Base-by-base conservation (phyloP, 805 yeast species). In the Kazachstania bromeliacearum region DNA sequence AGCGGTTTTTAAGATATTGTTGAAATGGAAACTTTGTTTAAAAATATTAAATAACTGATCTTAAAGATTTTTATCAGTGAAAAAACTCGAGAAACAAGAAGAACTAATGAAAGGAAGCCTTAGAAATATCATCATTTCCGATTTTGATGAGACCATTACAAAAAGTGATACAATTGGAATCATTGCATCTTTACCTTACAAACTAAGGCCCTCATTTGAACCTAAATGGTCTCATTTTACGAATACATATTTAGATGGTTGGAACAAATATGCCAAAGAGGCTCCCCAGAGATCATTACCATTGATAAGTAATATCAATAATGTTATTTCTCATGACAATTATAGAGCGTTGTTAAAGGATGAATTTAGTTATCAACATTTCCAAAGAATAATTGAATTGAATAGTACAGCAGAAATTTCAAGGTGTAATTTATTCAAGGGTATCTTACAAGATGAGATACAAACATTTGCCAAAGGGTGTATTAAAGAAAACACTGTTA, bases 81-180 rank as follows among this genome's bases (percentile, higher is more conserved):
- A n/a, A n/a, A n/a, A n/a, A n/a, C n/a, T n/a, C n/a, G n/a, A n/a
- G n/a, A n/a, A n/a, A n/a, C n/a, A n/a, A n/a, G n/a, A n/a, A n/a
- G n/a, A n/a, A n/a, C n/a, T n/a, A n/a, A n/a, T n/a, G n/a, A n/a
- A n/a, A n/a, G n/a, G n/a, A 22, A 12, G 25, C 12, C 12, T 46
- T 42, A 44, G 33, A 17, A 34, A 45, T 19, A 33, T 51, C 14
- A 32, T 57, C 8, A 44, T 55, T 12, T 38, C 52, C 7, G 62
- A 57, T 37, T 57, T 55, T 36, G 62, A 57, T 39, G 61, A 56
- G 33, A 57, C 62, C 1, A 47, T 57, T 5, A 55, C 62, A 2
- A 33, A 31, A 4, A 36, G 38, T 8, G 61, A 57, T 36, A 57
- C 61, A 3, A 56, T 55, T 6, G 24, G 38, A 16, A 23, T 45